Evolutionary conservation across 228 moss, liverwort and hornwort species (phyloP).

Genomic region (Sphagnum fallax): DNA sequence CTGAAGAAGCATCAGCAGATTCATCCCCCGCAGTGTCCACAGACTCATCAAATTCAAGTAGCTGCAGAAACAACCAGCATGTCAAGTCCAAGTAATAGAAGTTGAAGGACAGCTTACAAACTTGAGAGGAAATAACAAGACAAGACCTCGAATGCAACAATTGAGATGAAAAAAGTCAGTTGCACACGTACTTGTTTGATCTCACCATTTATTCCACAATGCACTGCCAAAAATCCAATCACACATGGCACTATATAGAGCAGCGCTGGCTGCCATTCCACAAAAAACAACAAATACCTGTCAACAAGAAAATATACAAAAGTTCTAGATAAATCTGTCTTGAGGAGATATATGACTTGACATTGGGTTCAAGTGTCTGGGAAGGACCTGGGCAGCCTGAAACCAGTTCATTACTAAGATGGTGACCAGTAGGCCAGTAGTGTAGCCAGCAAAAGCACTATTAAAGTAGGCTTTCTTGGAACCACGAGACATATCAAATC

Average conservation of each 20-base stretch:
- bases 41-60: constrained; percentile 59
- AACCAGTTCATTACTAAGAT: constrained; percentile 99
- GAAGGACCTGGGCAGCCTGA: constrained; percentile 90
- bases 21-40: constrained; percentile 25
- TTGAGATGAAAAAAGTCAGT: too few species aligned
- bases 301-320: too few species aligned
- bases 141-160: too few species aligned
- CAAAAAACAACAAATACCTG: background rate
- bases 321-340: too few species aligned
- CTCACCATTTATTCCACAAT: constrained; percentile 55
- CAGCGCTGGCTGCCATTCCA: constrained; percentile 52
- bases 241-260: constrained; percentile 69
- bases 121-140: too few species aligned
- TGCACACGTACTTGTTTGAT: constrained; percentile 48
- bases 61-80: constrained; percentile 19
- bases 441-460: constrained; percentile 97
- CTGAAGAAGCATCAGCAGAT: constrained; percentile 24
- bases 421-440: constrained; percentile 80
- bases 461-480: constrained; percentile 77
- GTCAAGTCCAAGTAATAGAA: too few species aligned
- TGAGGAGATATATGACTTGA: too few species aligned
- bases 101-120: too few species aligned
- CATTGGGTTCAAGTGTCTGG: background rate
- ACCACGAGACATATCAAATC: constrained; percentile 88
- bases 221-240: constrained; percentile 58